Base-by-base conservation (phyloP, 176 grass and related monocot genomes). In the Tillandsia leiboldiana region DNA sequence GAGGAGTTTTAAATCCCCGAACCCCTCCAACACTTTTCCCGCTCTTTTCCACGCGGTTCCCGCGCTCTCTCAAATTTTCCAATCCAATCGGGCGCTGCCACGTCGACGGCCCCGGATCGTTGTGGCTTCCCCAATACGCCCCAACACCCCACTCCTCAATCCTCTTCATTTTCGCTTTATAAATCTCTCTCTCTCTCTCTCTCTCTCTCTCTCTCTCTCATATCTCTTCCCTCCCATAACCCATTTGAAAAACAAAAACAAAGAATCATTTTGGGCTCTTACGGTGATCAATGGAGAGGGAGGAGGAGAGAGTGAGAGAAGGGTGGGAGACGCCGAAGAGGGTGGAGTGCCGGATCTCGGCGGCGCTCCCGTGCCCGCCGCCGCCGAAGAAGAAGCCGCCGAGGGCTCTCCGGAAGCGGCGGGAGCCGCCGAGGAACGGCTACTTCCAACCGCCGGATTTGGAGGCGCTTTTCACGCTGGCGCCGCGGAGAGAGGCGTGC, bases 291-390 rank as follows among this genome's bases (percentile, higher is more conserved):
- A 12, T 50, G n/a, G 85, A 77, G 64, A 24, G 51, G 20, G 15
- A 17, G 56, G 54, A 17, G n/a, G 66, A 63, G 24, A 75, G 50
- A 11, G 69, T 70, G 50, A 58, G 29, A 49, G 73, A 83, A 28
- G 93, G 89, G 12, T 97, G 89, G 75, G 89, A 90, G 84, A 97
- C 82, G 71, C 86, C 86, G 65, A 89, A 92, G 89, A 80, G 89
- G 80, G 74, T 84, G 81, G 83, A 81, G 58, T 89, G 76, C 76
- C 84, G 84, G 68, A 90, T 90, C 73, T 81, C 81, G 13, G 66
- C 81, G 18, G 83, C 79, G 70, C 76, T 81, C 49, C 81, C 72
- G 51, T 97, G 84, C 81, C 89, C 93, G 1, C 72, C 93, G 20
- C 78, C 93, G 33, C 84, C 89, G 29, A 82, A 73, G 81, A 97